Evolutionary conservation across 2,329 filamentous ascomycete species (phyloP).

Genomic region (Penicillium brasilianum): DNA sequence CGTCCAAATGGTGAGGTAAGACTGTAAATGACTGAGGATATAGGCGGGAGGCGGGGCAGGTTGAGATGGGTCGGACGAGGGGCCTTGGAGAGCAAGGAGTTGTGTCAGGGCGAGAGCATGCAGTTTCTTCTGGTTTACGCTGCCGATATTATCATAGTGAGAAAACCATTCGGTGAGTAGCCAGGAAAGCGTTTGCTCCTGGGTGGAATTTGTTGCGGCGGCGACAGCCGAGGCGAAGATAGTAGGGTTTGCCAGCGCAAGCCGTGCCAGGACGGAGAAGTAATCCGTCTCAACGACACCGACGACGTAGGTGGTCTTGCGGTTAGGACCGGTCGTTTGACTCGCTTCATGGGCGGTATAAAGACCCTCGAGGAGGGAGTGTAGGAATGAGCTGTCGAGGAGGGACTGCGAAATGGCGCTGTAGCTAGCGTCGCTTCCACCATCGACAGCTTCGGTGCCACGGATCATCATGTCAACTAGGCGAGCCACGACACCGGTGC

Average conservation of each 20-base stretch:
- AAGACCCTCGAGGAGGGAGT: slow-evolving; percentile 68
- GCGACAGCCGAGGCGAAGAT: slow-evolving; percentile 65
- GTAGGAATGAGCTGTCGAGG: slow-evolving; percentile 66
- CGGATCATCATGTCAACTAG: slow-evolving; percentile 69
- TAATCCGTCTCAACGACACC: slow-evolving; percentile 83
- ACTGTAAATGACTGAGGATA: slow-evolving; percentile 52
- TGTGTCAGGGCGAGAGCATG: slow-evolving; percentile 53
- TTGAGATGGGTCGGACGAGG: slow-evolving; percentile 35
- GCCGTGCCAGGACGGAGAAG: slow-evolving; percentile 78
- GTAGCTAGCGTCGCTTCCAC: slow-evolving; percentile 60
- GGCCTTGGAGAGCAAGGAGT: slow-evolving; percentile 47
- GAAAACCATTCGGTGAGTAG: slow-evolving; percentile 55
- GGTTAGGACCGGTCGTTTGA: slow-evolving; percentile 81
- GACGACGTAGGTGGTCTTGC: slow-evolving; percentile 70
- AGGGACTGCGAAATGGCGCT: slow-evolving; percentile 69
- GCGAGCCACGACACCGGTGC: slow-evolving; percentile 48
- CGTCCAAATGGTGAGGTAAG: slow-evolving; percentile 54
- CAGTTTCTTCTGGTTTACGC: slow-evolving; percentile 54
- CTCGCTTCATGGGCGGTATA: slow-evolving; percentile 73
- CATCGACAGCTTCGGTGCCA: slow-evolving; percentile 66
- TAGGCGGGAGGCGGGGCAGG: slow-evolving; percentile 40
- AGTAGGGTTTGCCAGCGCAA: slow-evolving; percentile 73
- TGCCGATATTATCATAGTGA: slow-evolving; percentile 55
- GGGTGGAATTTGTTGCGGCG: slow-evolving; percentile 39
- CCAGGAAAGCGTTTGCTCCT: slow-evolving; percentile 48